phyloP scores from a whole-genome alignment of 768 basidiomycete genomes.

The Collybia nuda region DNA sequence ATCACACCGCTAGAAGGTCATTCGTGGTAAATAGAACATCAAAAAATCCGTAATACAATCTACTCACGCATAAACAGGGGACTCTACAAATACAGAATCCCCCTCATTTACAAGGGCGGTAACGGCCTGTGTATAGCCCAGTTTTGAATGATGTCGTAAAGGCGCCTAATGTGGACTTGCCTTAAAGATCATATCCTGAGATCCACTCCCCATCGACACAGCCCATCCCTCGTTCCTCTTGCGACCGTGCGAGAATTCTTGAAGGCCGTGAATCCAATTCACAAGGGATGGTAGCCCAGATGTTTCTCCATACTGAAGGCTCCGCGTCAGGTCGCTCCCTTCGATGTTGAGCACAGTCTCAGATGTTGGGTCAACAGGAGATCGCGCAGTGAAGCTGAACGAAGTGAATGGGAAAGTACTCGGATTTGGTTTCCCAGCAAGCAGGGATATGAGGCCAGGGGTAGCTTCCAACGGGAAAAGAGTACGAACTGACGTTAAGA shows the following conservation, averaged over 20 bases:
- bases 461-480: constrained; percentile 78
- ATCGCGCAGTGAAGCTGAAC: constrained; percentile 62
- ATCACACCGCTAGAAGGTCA: constrained; percentile 50
- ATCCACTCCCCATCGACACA: constrained; percentile 77
- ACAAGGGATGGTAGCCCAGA: constrained; percentile 63
- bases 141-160: constrained; percentile 10
- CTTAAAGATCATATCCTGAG: constrained; percentile 90
- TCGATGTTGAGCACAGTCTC: constrained; percentile 54
- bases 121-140: constrained; percentile 54
- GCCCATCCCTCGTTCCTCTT: constrained; percentile 67
- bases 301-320: constrained; percentile 78
- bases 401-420: constrained; percentile 90
- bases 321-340: constrained; percentile 58
- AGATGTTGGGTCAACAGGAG: constrained; percentile 42
- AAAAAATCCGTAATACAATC: constrained; percentile 2
- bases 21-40: constrained; percentile 6
- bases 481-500: constrained; percentile 47
- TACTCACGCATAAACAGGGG: constrained; percentile 69
- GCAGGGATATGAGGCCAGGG: constrained; percentile 77
- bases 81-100: constrained; percentile 49
- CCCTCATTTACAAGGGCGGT: constrained; percentile 68
- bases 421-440: constrained; percentile 91
- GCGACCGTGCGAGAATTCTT: constrained; percentile 68
- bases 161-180: constrained; percentile 33
- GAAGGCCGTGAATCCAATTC: constrained; percentile 72